Evolutionary conservation across 352 stramenopile genomes (phyloP).

Genomic region (Phytophthora palmivora): DNA sequence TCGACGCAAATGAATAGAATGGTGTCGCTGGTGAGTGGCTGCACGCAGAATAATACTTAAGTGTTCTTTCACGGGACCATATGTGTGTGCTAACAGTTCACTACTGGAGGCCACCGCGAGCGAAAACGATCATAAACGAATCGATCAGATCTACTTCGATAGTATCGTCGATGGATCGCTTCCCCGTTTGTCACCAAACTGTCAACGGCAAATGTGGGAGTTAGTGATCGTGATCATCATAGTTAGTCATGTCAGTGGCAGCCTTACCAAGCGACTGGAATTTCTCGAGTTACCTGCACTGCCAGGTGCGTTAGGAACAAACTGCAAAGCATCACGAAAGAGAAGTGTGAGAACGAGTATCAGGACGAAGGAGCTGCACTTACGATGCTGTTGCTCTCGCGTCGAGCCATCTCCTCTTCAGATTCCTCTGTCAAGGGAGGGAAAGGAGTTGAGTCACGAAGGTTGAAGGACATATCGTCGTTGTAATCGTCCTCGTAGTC

Average conservation of each 20-base stretch:
- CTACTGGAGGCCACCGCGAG: no score
- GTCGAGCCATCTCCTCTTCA: slow-evolving; percentile 66
- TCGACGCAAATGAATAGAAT: slow-evolving; percentile 16
- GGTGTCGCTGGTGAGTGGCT: slow-evolving; percentile 15
- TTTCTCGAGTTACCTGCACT: slow-evolving; percentile 6
- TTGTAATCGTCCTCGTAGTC: slow-evolving; percentile 43
- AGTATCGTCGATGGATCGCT: slow-evolving; percentile 14
- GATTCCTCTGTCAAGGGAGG: slow-evolving; percentile 59
- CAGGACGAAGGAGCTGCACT: slow-evolving; percentile 1
- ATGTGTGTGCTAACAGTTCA: no score
- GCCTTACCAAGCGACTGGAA: slow-evolving; percentile 21
- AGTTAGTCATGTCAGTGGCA: neutral
- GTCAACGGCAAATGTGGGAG: neutral
- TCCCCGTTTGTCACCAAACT: slow-evolving; percentile 26
- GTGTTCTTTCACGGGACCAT: neutral
- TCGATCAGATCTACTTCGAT: slow-evolving; percentile 4
- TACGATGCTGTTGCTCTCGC: slow-evolving; percentile 66
- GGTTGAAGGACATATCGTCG: slow-evolving; percentile 17
- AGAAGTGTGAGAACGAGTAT: slow-evolving; percentile 4
- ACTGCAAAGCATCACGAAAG: slow-evolving; percentile 16
- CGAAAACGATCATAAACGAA: no score
- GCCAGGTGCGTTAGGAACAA: slow-evolving; percentile 21
- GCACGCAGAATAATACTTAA: slow-evolving; percentile 22
- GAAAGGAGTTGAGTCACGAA: slow-evolving; percentile 23
- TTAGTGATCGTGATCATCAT: neutral